Evolutionary conservation across 2,329 filamentous ascomycete genomes (phyloP).

Genomic region (Cladosporium sp.): DNA sequence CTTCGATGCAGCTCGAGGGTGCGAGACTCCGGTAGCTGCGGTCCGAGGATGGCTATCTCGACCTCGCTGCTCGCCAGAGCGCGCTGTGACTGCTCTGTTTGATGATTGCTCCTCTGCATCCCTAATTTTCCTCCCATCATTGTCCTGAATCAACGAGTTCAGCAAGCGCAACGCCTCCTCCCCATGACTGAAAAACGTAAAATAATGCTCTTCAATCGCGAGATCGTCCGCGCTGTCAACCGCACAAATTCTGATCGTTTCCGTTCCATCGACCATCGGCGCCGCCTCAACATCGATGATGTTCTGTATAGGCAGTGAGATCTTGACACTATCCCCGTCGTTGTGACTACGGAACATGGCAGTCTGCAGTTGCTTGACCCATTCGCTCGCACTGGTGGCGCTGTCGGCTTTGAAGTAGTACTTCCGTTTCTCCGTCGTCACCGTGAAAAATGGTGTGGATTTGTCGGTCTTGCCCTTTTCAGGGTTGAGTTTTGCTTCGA

Average conservation of each 20-base stretch:
- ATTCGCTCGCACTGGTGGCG: conserved; percentile 82
- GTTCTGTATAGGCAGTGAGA: conserved; percentile 82
- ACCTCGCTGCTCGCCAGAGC: conserved; percentile 35
- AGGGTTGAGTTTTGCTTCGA: conserved; percentile 68
- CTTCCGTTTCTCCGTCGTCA: conserved; percentile 76
- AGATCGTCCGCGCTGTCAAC: conserved; percentile 93
- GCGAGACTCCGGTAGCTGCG: conserved; percentile 21
- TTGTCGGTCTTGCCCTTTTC: conserved; percentile 55
- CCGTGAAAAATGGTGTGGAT: conserved; percentile 71
- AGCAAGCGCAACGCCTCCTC: conserved; percentile 79
- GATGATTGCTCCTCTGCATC: conserved; percentile 18
- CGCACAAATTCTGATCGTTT: conserved; percentile 89
- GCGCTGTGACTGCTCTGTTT: conserved; percentile 33
- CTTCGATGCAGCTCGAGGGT: conserved; percentile 47
- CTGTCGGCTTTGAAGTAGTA: conserved; percentile 91
- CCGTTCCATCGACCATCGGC: conserved; percentile 83
- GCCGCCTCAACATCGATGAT: conserved; percentile 91
- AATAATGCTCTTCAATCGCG: conserved; percentile 97
- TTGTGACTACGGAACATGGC: conserved; percentile 96
- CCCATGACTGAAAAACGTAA: conserved; percentile 87
- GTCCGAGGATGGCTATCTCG: conserved; percentile 47
- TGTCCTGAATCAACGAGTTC: conserved; percentile 66
- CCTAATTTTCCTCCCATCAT: conserved; percentile 34
- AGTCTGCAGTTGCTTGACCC: conserved; percentile 89
- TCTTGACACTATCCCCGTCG: conserved; percentile 95